These are phyloP conservation scores for Picea mariana DNA, from an alignment of 83 land plant genomes.

Conservation along the genomic window DNA sequence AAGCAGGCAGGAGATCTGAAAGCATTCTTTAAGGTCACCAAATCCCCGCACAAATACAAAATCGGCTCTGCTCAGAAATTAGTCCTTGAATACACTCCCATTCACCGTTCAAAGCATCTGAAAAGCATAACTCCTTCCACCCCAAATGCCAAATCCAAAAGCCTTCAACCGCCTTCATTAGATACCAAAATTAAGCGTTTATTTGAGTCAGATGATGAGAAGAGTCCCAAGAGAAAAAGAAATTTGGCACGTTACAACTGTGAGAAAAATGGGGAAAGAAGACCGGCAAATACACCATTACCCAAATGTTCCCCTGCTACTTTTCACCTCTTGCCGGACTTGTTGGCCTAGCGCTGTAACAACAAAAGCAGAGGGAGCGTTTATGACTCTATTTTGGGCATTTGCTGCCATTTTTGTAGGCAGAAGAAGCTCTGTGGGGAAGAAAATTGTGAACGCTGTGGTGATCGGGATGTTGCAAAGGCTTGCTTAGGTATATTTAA, in stretches of 20 bases:
- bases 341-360: conserved; percentile 32
- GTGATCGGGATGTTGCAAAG: conserved; percentile 17
- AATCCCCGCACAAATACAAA: too few relatives aligned
- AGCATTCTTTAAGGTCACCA: too few relatives aligned
- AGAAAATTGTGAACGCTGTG: too few relatives aligned
- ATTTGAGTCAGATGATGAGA: neutral
- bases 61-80: too few relatives aligned
- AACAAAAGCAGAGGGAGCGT: conserved; percentile 48
- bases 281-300: conserved; percentile 35
- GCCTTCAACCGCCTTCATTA: too few relatives aligned
- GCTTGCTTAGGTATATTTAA: conserved; percentile 45
- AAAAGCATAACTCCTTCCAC: too few relatives aligned
- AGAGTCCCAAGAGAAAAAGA: neutral
- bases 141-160: too few relatives aligned
- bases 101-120: too few relatives aligned
- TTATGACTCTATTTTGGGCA: conserved; percentile 47
- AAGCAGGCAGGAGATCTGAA: too few relatives aligned
- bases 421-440: conserved; percentile 58
- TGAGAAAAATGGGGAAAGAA: neutral
- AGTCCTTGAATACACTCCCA: too few relatives aligned
- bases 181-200: too few relatives aligned
- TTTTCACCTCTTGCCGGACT: conserved; percentile 19
- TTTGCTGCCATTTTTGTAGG: conserved; percentile 65
- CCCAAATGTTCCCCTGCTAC: conserved; percentile 5
- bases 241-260: neutral